Evolutionary conservation across 2,329 filamentous ascomycete genomes (phyloP).

Genomic region (Exutisphaerella laricina): DNA sequence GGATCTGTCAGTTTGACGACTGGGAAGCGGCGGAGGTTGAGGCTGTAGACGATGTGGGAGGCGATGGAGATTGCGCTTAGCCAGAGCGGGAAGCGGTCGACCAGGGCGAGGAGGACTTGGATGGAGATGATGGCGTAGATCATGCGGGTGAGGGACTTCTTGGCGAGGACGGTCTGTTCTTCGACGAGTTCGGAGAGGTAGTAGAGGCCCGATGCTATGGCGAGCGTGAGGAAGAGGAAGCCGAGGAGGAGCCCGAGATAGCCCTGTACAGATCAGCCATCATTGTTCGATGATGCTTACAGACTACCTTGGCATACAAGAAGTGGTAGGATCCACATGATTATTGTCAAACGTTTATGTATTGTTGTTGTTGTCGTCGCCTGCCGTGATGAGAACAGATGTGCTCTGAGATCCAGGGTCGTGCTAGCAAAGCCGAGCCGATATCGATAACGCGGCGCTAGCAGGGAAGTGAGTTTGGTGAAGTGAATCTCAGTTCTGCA

Average conservation of each 20-base stretch:
- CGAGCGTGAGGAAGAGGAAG: constrained; percentile 89
- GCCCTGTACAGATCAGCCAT: no score
- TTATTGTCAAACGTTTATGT: no score
- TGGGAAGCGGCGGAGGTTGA: constrained; percentile 72
- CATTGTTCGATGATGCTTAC: no score
- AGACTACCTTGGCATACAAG: constrained; percentile 48
- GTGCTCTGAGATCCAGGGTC: background rate
- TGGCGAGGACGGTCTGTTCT: constrained; percentile 90
- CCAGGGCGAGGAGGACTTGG: constrained; percentile 66
- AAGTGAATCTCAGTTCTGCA: no score
- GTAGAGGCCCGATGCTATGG: constrained; percentile 96
- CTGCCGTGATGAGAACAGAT: background rate
- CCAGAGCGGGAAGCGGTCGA: constrained; percentile 80
- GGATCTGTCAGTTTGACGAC: constrained; percentile 84
- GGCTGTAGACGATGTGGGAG: constrained; percentile 79
- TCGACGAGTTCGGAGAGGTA: constrained; percentile 98
- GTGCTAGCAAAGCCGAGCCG: background rate
- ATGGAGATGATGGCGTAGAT: constrained; percentile 76
- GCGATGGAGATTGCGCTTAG: constrained; percentile 69
- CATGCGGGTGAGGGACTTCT: constrained; percentile 74
- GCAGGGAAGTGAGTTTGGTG: constrained; percentile 1
- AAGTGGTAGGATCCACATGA: constrained; percentile 92
- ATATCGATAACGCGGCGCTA: constrained; percentile 7
- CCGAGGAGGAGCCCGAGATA: constrained; percentile 82
- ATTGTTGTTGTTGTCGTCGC: no score